These are phyloP conservation scores for Lanmaoa rubissima DNA, from an alignment of 768 basidiomycete genomes.

Conservation along the genomic window DNA sequence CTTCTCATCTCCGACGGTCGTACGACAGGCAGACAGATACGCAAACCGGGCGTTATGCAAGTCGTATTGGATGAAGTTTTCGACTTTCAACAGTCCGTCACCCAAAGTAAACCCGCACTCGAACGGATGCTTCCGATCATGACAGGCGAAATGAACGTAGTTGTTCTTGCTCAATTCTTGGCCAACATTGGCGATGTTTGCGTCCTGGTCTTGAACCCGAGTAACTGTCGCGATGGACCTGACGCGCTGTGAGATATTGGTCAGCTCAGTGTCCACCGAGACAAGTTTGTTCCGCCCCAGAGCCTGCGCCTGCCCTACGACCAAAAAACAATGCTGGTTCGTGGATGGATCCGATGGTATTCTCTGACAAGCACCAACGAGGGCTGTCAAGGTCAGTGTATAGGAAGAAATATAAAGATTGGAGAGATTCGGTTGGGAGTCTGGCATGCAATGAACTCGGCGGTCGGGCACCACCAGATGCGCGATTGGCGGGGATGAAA, in stretches of 20 bases:
- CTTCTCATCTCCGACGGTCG: background rate
- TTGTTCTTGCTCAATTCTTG: background rate
- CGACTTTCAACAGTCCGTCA: background rate
- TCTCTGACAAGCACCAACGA: background rate
- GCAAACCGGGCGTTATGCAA: conserved; percentile 8
- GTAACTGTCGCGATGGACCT: background rate
- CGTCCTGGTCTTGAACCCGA: background rate
- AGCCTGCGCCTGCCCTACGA: conserved; percentile 1
- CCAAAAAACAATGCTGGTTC: background rate
- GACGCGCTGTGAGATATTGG: background rate
- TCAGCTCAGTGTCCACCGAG: background rate
- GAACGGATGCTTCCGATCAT: conserved; percentile 14
- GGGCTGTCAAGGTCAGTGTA: conserved; percentile 1
- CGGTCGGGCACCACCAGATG: conserved; percentile 15
- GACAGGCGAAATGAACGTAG: conserved; percentile 17
- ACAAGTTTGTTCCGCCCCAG: background rate
- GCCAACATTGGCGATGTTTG: background rate
- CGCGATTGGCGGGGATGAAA: background rate
- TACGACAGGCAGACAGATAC: conserved; percentile 27
- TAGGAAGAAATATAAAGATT: conserved; percentile 1
- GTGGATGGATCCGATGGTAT: background rate
- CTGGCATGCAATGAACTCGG: background rate
- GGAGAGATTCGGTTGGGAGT: background rate
- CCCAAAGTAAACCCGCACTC: conserved; percentile 15
- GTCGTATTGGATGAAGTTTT: conserved; percentile 2